phyloP scores from a whole-genome alignment of 2,329 filamentous ascomycete species.

The Phyllosticta capitalensis region DNA sequence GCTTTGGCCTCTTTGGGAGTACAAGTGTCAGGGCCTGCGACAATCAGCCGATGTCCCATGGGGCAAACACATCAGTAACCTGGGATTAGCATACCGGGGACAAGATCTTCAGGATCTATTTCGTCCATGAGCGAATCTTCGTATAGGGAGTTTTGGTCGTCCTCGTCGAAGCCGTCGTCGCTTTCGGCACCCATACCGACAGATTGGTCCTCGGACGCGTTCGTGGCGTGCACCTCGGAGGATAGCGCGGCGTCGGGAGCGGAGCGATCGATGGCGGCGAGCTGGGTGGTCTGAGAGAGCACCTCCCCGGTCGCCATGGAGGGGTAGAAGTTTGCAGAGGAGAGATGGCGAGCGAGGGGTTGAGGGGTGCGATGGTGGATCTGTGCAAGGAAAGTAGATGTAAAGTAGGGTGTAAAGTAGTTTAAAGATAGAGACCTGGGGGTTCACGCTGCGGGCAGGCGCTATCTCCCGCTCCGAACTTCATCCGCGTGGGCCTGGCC shows the following conservation, averaged over 20 bases:
- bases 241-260: constrained; percentile 5
- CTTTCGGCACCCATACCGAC: constrained; percentile 12
- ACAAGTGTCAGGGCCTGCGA: constrained; percentile 21
- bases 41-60: constrained; percentile 1
- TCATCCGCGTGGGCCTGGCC: neutral
- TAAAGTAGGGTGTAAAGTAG: constrained; percentile 3
- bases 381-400: neutral
- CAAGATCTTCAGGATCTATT: constrained; percentile 9
- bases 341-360: neutral
- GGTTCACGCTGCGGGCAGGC: constrained; percentile 1
- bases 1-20: constrained; percentile 48
- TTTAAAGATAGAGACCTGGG: constrained; percentile 1
- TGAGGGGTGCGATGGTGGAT: constrained; percentile 1
- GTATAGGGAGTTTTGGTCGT: constrained; percentile 20
- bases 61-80: neutral
- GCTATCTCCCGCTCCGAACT: neutral
- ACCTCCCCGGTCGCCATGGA: constrained; percentile 10
- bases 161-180: constrained; percentile 20
- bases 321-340: neutral
- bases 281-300: constrained; percentile 6
- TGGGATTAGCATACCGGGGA: constrained; percentile 4
- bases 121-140: constrained; percentile 15
- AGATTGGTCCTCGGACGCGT: constrained; percentile 4
- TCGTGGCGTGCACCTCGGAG: constrained; percentile 4
- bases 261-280: constrained; percentile 6